phyloP scores from a whole-genome alignment of 108 stramenopile genomes.

The Skeletonema costatum region DNA sequence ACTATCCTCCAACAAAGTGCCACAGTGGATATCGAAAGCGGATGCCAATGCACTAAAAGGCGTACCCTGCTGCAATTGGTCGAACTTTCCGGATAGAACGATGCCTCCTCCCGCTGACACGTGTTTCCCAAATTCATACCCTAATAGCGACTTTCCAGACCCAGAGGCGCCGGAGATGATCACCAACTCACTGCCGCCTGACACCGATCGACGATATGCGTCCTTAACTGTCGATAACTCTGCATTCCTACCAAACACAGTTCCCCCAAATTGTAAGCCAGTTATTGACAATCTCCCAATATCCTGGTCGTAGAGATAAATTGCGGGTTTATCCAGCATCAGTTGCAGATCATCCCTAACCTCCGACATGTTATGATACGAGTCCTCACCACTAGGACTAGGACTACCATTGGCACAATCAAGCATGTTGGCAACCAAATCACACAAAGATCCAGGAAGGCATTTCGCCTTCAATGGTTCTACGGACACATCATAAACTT shows the following conservation, averaged over 20 bases:
- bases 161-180: background rate
- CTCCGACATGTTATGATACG: slow-evolving; percentile 7
- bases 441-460: slow-evolving; percentile 7
- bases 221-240: background rate
- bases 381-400: background rate
- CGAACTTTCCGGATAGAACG: background rate
- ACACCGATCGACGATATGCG: background rate
- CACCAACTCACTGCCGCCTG: background rate
- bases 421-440: slow-evolving; percentile 23
- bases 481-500: background rate
- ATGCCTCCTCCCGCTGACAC: background rate
- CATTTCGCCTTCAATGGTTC: slow-evolving; percentile 1
- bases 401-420: background rate
- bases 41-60: background rate
- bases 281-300: slow-evolving; percentile 2
- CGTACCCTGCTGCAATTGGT: background rate
- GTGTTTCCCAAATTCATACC: background rate
- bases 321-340: slow-evolving; percentile 9
- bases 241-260: background rate
- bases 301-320: slow-evolving; percentile 11
- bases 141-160: background rate
- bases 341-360: slow-evolving; percentile 4
- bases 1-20: background rate
- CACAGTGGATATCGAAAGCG: background rate
- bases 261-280: background rate